Percentiles rank a stretch among this genome's conserved stretches.
Evolutionary conservation across 2,329 filamentous ascomycete genomes (phyloP).

Genomic region (Trichoderma semiorbis): DNA sequence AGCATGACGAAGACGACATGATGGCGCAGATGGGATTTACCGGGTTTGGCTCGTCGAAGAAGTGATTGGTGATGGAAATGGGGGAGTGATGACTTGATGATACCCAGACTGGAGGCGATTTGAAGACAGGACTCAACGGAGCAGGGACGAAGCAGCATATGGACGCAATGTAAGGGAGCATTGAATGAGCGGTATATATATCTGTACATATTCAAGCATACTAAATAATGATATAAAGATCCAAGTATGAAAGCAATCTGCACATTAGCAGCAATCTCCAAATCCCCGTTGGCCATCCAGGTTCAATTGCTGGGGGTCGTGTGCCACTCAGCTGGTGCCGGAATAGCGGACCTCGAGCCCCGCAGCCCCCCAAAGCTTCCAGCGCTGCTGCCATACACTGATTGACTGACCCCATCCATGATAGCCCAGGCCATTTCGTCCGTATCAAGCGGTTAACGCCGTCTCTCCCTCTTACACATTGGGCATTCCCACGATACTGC

Average conservation of each 20-base stretch:
- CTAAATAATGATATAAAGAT: not conserved
- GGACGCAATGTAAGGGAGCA: not conserved
- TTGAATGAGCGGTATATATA: not conserved
- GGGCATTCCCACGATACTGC: not conserved
- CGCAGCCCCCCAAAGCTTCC: not conserved
- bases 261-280: not conserved
- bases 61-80: slow-evolving; percentile 29
- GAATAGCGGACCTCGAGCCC: slow-evolving; percentile 5
- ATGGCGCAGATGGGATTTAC: slow-evolving; percentile 64
- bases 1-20: slow-evolving; percentile 69
- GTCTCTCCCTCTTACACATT: not conserved
- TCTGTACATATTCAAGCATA: not conserved
- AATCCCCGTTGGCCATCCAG: not conserved
- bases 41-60: slow-evolving; percentile 60
- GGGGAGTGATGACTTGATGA: slow-evolving; percentile 24
- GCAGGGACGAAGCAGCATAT: not conserved
- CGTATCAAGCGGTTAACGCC: not conserved
- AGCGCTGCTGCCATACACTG: too few species aligned
- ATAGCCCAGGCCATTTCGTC: not conserved
- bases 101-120: slow-evolving; percentile 26
- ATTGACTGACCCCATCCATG: not conserved
- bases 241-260: not conserved
- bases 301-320: not conserved
- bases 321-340: slow-evolving; percentile 2
- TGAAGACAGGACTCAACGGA: not conserved